Evolutionary conservation across 768 basidiomycete species (phyloP).

Genomic region (Leccinum rimulosum): DNA sequence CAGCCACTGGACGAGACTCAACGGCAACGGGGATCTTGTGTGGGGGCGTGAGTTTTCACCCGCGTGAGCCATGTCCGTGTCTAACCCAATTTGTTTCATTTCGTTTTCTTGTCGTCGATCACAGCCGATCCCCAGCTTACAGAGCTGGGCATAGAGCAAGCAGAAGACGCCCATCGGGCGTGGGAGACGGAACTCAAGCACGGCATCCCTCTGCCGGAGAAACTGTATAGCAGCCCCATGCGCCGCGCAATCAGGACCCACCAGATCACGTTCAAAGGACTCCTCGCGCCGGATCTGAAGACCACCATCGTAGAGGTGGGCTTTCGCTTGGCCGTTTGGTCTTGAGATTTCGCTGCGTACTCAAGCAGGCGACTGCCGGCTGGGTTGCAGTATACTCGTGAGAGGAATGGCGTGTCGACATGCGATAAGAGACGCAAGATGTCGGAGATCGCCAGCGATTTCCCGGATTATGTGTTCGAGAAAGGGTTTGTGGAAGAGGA

Average conservation of each 20-base stretch:
- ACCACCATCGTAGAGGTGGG: conserved; percentile 57
- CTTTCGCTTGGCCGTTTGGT: background rate
- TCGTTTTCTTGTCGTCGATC: background rate
- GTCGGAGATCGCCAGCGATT: conserved; percentile 46
- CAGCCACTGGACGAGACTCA: conserved; percentile 54
- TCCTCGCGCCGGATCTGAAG: conserved; percentile 31
- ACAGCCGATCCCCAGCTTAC: conserved; percentile 70
- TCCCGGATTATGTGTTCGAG: conserved; percentile 54
- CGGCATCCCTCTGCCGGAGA: conserved; percentile 50
- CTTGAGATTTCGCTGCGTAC: background rate
- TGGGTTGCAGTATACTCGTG: conserved; percentile 55
- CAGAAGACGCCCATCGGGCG: conserved; percentile 38
- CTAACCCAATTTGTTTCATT: background rate
- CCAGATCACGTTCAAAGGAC: conserved; percentile 47
- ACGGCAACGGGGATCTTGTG: conserved; percentile 60
- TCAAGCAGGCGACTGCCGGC: background rate
- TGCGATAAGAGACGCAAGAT: conserved; percentile 61
- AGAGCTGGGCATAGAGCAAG: conserved; percentile 53
- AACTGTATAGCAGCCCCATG: conserved; percentile 61
- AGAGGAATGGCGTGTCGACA: conserved; percentile 65
- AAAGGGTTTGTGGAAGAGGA: conserved; percentile 61
- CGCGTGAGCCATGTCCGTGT: background rate
- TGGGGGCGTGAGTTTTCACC: conserved; percentile 66
- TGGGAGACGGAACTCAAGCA: conserved; percentile 48
- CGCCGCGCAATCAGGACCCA: conserved; percentile 59